Evolutionary conservation across 306 rosid species (phyloP), one percentile per base, ranked within the genome.

Genomic region (Chamaecrista fasciculata): DNA sequence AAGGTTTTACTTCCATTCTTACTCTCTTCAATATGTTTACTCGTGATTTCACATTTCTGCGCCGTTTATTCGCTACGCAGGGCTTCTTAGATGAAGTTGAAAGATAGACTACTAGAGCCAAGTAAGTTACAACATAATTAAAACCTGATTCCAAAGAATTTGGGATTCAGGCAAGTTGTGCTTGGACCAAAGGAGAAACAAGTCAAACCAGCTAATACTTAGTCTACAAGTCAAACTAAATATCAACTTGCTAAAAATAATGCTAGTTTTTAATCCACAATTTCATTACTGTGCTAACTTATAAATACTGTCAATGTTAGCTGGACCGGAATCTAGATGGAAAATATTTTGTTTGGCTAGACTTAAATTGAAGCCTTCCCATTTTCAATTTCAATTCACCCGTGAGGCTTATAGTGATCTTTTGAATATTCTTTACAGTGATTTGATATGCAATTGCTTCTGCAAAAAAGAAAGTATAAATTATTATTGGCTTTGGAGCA

Each of bases 1-100:
- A 86, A 91, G 97, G 96, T 90, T 26, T 72, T 52, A 40, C 39
- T 11, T 18, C 14, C 2, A 56, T 44, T 29, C 21, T 62, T 5
- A 1, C 16, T 43, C 16, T 67, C 26, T 47, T 33, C 39, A 11
- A 1, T 2, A 21, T 40, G 48, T 14, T 20, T 51, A 16, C 29
- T 24, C 26, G 14, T 16, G 21, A 1, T 48, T 7, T 24, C 37
- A 1, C 31, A 46, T 67, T 4, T n/a, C 21, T 47, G 14, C 8
- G 31, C 20, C 3, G 12, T 14, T 19, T 20, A 5, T 26, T 31
- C 31, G 28, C 25, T 46, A 28, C 31, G 12, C 20, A 66, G 16
- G 48, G 11, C 0, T 33, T 4, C 49, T 40, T 23, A 8, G 6
- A 58, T 58, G 15, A 10, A 29, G 42, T 31, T 57, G 36, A 20